A percentile compares a stretch with the other conserved stretches of the same genome.
These are phyloP conservation scores for Fusarium sp. DNA, from an alignment of 2,329 filamentous ascomycete species.

Conservation along the genomic window DNA sequence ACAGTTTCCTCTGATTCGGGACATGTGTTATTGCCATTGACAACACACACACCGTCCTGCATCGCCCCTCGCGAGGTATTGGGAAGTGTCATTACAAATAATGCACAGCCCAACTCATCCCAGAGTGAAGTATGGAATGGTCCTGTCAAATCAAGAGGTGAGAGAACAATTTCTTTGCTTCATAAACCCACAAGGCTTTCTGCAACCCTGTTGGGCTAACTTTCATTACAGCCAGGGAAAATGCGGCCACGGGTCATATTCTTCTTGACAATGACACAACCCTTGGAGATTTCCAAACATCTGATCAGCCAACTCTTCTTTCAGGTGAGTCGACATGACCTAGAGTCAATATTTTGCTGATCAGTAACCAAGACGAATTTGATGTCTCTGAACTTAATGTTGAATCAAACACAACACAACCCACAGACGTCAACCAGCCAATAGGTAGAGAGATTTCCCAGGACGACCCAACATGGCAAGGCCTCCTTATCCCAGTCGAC, in stretches of 20 bases:
- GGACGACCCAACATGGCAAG: not conserved
- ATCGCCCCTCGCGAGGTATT: not conserved
- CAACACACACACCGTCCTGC: not conserved
- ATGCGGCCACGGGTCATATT: not conserved
- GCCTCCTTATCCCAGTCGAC: not conserved
- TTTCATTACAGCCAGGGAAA: not conserved
- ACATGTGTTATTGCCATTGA: not conserved
- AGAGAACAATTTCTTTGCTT: not conserved
- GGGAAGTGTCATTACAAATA: not conserved
- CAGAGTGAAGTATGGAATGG: not conserved
- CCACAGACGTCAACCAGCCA: not conserved
- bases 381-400: not conserved
- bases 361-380: not conserved
- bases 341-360: not conserved
- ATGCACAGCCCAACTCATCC: not conserved
- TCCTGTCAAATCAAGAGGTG: not conserved
- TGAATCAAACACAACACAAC: not conserved
- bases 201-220: not conserved
- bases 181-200: not conserved
- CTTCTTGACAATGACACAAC: not conserved
- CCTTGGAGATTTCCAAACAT: not conserved
- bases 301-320: not conserved
- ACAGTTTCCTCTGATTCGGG: not conserved
- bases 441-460: not conserved
- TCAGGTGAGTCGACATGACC: not conserved